phyloP scores from a whole-genome alignment of 441 rosid genomes.

The Eutrema salsugineum region DNA sequence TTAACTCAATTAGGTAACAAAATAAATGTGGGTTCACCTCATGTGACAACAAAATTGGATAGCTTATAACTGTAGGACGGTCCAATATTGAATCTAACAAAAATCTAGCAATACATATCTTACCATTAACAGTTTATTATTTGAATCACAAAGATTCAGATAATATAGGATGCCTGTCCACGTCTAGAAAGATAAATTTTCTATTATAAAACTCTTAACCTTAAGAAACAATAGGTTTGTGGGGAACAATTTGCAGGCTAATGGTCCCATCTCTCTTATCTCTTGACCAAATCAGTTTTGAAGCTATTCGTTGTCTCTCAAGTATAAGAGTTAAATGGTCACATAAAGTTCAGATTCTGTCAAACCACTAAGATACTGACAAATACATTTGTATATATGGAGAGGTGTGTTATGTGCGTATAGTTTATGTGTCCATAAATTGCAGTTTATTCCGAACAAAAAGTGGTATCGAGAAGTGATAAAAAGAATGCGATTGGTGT shows the following conservation, averaged over 20 bases:
- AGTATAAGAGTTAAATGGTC: not conserved
- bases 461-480: slow-evolving; percentile 1
- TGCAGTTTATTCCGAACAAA: not conserved
- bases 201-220: not conserved
- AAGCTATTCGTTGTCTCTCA: not conserved
- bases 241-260: not conserved
- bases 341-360: not conserved
- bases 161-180: slow-evolving; percentile 4
- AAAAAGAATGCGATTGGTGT: slow-evolving; percentile 2
- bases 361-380: slow-evolving; percentile 2
- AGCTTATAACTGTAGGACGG: not conserved
- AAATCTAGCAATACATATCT: not conserved
- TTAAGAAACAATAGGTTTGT: not conserved
- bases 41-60: slow-evolving; percentile 15
- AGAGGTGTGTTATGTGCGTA: not conserved
- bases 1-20: slow-evolving; percentile 17
- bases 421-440: not conserved
- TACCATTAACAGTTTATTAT: not conserved
- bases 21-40: slow-evolving; percentile 19
- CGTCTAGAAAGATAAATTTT: not conserved
- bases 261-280: slow-evolving; percentile 11
- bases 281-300: not conserved
- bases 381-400: not conserved
- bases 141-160: slow-evolving; percentile 10
- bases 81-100: slow-evolving; percentile 18